phyloP scores from a whole-genome alignment of 73 alveolate genomes.

The Breviolum minutum region DNA sequence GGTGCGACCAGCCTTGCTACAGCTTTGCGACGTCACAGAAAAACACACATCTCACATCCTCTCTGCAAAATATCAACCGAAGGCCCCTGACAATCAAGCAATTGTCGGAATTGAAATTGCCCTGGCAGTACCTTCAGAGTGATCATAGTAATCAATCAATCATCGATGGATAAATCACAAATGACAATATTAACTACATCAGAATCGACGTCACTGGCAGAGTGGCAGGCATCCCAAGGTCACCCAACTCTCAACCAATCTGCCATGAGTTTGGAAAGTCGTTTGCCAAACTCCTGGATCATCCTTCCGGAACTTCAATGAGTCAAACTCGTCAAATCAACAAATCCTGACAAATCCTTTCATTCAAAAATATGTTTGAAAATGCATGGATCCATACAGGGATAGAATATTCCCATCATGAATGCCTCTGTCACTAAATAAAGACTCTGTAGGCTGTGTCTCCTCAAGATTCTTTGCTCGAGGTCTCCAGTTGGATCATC shows the following conservation, averaged over 20 bases:
- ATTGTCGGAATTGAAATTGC: slow-evolving; percentile 70
- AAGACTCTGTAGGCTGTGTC: not conserved
- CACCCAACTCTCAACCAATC: slow-evolving; percentile 97
- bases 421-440: too few relatives aligned
- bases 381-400: too few relatives aligned
- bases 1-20: slow-evolving; percentile 31
- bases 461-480: slow-evolving; percentile 40
- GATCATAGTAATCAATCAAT: not conserved
- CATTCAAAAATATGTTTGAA: too few relatives aligned
- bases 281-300: slow-evolving; percentile 48
- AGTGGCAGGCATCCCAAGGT: not conserved
- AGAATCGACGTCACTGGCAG: too few relatives aligned
- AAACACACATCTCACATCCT: not conserved
- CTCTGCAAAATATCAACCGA: not conserved
- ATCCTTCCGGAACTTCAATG: not conserved
- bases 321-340: too few relatives aligned
- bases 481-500: not conserved
- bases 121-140: slow-evolving; percentile 20
- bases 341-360: too few relatives aligned
- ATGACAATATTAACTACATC: not conserved
- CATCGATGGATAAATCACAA: not conserved
- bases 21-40: not conserved
- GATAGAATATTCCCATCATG: too few relatives aligned
- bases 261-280: slow-evolving; percentile 97
- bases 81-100: slow-evolving; percentile 8